Evolutionary conservation across 331 rosid species (phyloP), one percentile per base, ranked within the genome.

Genomic region (Quercus tomentella): DNA sequence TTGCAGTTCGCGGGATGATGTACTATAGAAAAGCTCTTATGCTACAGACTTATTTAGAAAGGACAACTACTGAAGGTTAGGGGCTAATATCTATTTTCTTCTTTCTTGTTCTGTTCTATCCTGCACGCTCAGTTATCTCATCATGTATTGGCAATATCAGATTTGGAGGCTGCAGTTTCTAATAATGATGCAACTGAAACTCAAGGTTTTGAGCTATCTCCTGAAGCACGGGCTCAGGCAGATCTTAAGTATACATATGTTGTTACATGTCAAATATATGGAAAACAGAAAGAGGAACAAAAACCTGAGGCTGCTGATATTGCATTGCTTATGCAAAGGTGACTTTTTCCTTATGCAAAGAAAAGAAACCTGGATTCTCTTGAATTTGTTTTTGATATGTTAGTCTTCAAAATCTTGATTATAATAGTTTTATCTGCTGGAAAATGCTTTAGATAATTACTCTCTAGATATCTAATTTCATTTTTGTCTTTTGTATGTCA

Each of bases 1-100:
- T 65, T 73, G 81, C 92, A 94, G 98, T 94, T 81, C 96, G 97
- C 60, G 97, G 98, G 81, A 94, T 94, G 97, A 94, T 94, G 98
- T 92, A 94, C 84, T 94, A 94, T 75, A 84, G 97, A 86, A 94
- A 94, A 85, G 97, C 98, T 85, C 91, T 92, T 26, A 94, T 94
- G 97, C 91, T 94, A 79, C 98, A 92, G 84, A 85, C 98, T 74
- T 92, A 94, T 87, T 83, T 94, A 84, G 98, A 94, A 85, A 88
- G 88, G 73, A 70, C 80, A 56, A 81, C 82, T 60, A 79, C 88
- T 33, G 93, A 81, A 84, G 98, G 98, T 94, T 57, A 82, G 93
- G 33, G 93, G 41, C 71, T 56, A 23, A 52, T 33, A 35, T 35
- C 76, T 55, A 35, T 61, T 7, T 49, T 22, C 23, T 41, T 70